phyloP scores from a whole-genome alignment of 2,329 filamentous ascomycete species.

The Ascochyta lentis region DNA sequence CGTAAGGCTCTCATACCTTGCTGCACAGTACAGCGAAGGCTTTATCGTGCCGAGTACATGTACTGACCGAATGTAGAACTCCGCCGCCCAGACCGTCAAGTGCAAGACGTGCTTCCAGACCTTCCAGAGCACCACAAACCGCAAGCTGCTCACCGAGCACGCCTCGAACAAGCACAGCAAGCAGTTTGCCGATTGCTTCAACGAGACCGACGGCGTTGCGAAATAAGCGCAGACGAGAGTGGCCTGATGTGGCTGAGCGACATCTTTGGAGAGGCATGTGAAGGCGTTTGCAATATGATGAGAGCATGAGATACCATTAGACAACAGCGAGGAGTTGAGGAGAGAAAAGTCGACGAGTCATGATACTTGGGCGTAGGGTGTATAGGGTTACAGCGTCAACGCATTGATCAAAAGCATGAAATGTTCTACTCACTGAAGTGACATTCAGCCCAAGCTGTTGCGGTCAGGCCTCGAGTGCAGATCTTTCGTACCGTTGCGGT shows the following conservation, averaged over 20 bases:
- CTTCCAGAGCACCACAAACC: slow-evolving; percentile 79
- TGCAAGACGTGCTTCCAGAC: slow-evolving; percentile 79
- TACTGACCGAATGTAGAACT: slow-evolving; percentile 62
- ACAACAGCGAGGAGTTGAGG: slow-evolving; percentile 11
- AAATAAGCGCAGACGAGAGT: slow-evolving; percentile 23
- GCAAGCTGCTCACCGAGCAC: slow-evolving; percentile 74
- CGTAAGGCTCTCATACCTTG: slow-evolving; percentile 27
- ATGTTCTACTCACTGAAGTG: background rate
- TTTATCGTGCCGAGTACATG: background rate
- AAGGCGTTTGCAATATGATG: slow-evolving; percentile 21
- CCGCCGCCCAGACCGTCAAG: slow-evolving; percentile 76
- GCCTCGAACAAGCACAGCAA: slow-evolving; percentile 80
- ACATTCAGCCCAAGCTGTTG: background rate
- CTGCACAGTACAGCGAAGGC: background rate
- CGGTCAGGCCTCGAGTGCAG: background rate
- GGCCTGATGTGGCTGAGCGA: background rate
- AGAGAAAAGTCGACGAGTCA: slow-evolving; percentile 6
- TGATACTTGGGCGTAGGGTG: slow-evolving; percentile 11
- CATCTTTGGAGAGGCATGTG: slow-evolving; percentile 7
- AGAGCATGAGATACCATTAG: slow-evolving; percentile 34
- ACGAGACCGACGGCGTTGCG: slow-evolving; percentile 42
- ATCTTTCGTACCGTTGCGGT: too few relatives aligned
- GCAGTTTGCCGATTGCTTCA: slow-evolving; percentile 73
- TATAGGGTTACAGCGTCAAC: slow-evolving; percentile 9
- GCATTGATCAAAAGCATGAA: background rate